Conservation (phyloP, 2,329 filamentous ascomycete genomes). For the Cadophora sp. region DNA sequence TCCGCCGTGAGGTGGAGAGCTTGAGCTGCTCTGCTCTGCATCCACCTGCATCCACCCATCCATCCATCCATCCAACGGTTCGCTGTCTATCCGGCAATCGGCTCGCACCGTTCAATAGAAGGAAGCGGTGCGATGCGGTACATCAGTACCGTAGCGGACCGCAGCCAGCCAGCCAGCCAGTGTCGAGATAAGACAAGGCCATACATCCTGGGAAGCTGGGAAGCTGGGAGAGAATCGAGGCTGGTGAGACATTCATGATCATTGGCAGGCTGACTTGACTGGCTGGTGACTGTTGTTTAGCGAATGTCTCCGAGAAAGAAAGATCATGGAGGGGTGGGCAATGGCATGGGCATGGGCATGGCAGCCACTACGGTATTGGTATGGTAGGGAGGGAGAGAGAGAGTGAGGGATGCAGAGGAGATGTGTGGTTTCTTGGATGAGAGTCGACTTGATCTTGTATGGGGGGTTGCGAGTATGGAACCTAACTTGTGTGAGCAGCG, state of each 20-base stretch:
- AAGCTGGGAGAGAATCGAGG: conserved; percentile 7
- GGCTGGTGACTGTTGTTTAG: conserved; percentile 16
- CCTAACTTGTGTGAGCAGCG: neutral
- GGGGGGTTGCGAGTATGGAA: neutral
- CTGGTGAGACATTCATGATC: conserved; percentile 19
- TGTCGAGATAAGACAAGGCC: neutral
- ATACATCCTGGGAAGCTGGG: conserved; percentile 3
- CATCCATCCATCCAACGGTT: neutral
- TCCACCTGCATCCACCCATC: too few relatives aligned
- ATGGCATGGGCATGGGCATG: neutral
- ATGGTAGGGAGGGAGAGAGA: neutral
- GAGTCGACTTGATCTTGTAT: neutral
- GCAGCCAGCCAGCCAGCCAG: neutral
- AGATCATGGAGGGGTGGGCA: conserved; percentile 4
- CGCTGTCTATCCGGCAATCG: neutral
- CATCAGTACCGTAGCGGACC: neutral
- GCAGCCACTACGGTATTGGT: neutral
- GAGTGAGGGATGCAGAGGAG: too few relatives aligned
- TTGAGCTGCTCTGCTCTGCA: too few relatives aligned
- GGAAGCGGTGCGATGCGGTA: neutral
- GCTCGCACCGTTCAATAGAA: neutral
- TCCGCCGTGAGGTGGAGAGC: neutral
- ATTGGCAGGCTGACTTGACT: conserved; percentile 18
- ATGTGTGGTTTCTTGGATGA: neutral
- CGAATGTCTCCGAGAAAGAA: neutral